Conservation (phyloP, 305 asterid species). For the Stenogyne calaminthoides region DNA sequence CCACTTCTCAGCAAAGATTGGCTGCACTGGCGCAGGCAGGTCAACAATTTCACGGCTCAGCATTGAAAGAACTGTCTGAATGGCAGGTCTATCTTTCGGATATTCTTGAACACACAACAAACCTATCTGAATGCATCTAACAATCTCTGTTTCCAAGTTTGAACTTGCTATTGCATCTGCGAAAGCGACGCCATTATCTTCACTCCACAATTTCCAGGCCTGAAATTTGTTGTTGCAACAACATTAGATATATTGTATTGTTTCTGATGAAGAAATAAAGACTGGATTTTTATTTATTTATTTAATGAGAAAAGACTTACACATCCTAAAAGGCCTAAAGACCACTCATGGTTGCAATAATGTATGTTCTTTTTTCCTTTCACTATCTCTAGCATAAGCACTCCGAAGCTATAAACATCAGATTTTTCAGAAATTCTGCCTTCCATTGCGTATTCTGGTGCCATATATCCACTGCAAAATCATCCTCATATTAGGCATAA, state of each 20-base stretch:
- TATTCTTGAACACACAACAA: conserved; percentile 61
- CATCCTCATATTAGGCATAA: neutral
- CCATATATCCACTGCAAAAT: conserved; percentile 50
- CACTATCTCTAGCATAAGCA: conserved; percentile 47
- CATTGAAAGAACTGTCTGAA: neutral
- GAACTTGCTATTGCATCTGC: conserved; percentile 38
- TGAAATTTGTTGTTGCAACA: conserved; percentile 15
- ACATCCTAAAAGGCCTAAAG: conserved; percentile 50
- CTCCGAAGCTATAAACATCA: conserved; percentile 55
- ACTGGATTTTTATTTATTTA: neutral
- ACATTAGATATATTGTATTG: neutral
- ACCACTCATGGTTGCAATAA: conserved; percentile 41
- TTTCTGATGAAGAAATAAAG: neutral
- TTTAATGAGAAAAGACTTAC: conserved; percentile 32
- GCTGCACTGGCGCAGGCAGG: neutral
- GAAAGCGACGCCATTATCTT: conserved; percentile 36
- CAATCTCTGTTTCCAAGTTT: conserved; percentile 25
- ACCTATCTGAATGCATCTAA: conserved; percentile 50
- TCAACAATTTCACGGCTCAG: neutral
- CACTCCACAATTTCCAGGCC: conserved; percentile 70
- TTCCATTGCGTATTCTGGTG: conserved; percentile 55
- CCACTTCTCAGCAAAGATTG: conserved; percentile 33
- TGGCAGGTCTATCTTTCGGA: conserved; percentile 28
- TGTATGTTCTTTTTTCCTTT: conserved; percentile 48
- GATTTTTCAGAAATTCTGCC: conserved; percentile 54